Base-by-base conservation (phyloP, 2,329 filamentous ascomycete genomes). In the Ascochyta rabiei region DNA sequence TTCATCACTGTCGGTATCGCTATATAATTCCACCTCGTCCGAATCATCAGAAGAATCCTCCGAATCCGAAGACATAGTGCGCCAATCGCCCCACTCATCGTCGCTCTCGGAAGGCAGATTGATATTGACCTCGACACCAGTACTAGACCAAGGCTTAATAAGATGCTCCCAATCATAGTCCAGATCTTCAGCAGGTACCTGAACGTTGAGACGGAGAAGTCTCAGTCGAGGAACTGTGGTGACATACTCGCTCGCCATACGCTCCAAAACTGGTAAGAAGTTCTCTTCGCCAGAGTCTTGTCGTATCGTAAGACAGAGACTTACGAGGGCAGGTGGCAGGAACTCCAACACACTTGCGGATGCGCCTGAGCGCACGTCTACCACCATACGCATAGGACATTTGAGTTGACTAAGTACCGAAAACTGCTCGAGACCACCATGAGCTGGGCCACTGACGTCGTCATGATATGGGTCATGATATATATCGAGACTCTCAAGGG, bases 1-100 rank as follows among this genome's bases (percentile, higher is more conserved):
- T 7, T 38, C 35, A n/a, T 40, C 24, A 8, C 18, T 19, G 24
- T 35, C 33, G 16, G 34, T 37, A 24, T 57, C 44, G 13, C 60
- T 55, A 18, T 63, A 64, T 30, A 64, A 31, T 23, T 61, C 50
- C 16, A 61, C 53, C 15, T 64, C 62, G 40, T 62, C 57, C 3
- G 63, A 66, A 3, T 61, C 57, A 23, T 60, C 48, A 2, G 60
- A 62, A 5, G 58, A 59, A 9, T 48, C 41, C 9, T 59, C 57
- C 4, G 61, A 60, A 10, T 52, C 48, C 4, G 50, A 42, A n/a
- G 57, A 52, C 9, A 43, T 39, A 16, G 28, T 52, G 10, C 26
- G 21, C 52, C 57, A 62, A n/a, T 48, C 50, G 3, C 43, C 55
- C n/a, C 41, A 55, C 4, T 37, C 49, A 8, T 44, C 41, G 15